Percentiles rank a stretch among this genome's conserved stretches.
phyloP scores from a whole-genome alignment of 495 filamentous ascomycete species.

The Penicillium canariense region DNA sequence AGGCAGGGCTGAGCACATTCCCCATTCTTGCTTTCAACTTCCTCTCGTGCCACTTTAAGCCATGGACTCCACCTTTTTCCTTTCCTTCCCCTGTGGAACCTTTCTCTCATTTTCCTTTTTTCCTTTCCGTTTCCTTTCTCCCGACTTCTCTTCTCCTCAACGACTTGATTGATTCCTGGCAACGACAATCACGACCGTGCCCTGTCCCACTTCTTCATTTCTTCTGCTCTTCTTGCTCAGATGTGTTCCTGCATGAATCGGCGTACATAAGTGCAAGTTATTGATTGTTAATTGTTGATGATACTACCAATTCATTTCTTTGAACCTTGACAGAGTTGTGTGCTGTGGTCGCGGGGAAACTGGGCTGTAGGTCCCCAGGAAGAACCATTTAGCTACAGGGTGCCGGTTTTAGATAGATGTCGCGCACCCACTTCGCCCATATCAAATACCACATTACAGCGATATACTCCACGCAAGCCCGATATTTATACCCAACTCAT shows the following conservation, averaged over 20 bases:
- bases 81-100: not conserved
- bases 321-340: not conserved
- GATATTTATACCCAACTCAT: too few relatives aligned
- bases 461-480: too few relatives aligned
- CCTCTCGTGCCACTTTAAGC: too few relatives aligned
- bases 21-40: not conserved
- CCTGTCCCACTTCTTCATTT: constrained; percentile 1
- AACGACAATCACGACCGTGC: not conserved
- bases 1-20: not conserved
- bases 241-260: constrained; percentile 30
- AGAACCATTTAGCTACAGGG: too few relatives aligned
- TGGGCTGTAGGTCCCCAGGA: too few relatives aligned
- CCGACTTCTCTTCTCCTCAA: constrained; percentile 3
- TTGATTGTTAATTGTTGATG: constrained; percentile 21
- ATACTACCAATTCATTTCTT: constrained; percentile 11
- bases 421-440: not conserved
- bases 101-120: not conserved
- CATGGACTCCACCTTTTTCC: not conserved
- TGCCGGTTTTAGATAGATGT: too few relatives aligned
- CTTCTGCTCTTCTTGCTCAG: constrained; percentile 11
- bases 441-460: too few relatives aligned
- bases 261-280: constrained; percentile 29
- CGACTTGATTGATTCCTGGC: constrained; percentile 10
- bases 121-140: not conserved
- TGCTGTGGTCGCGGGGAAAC: too few relatives aligned